Base-by-base conservation (phyloP, 345 rosid genomes). In the Limnanthes douglasii region DNA sequence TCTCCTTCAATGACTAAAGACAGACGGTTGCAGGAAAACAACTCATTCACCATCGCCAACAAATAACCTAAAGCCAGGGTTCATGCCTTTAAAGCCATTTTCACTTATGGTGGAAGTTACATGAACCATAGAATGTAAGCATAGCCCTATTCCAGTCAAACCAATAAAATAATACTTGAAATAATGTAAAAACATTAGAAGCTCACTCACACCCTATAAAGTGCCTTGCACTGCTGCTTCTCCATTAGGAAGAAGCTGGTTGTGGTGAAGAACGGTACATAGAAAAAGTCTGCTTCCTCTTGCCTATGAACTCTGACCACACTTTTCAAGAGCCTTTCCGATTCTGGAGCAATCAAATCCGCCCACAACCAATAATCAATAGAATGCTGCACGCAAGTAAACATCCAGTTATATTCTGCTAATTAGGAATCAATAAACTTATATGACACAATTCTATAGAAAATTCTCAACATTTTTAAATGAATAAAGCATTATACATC, bases 151-250 rank as follows among this genome's bases (percentile, higher is more conserved):
- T 1, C 9, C 27, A 39, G 11, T 8, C 15, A 38, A 23, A 34
- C 13, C 5, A 33, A 6, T 36, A 28, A 42, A 4, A 43, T 3
- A 34, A n/a, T 12, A 22, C 15, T n/a, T 36, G 11, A 34, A 36
- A 18, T 30, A 42, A 43, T 25, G 16, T 28, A 60, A 54, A 39
- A 62, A 51, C 28, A 11, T 8, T 15, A 53, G 45, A 60, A 68
- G 51, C 21, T 67, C 85, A 80, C 94, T 90, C 94, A 80, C 93
- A 90, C 96, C 98, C 98, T 75, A 65, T 90, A 90, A 59, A 90
- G 93, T 18, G 96, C 66, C 68, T 90, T 90, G 94, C 96, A 84
- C 21, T 75, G 73, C 46, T 84, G 94, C 66, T 70, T 84, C 71
- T 84, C 98, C 73, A 84, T 10, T 57, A 84, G 68, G 80, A 90